A percentile compares a stretch with the other conserved stretches of the same genome.
phyloP scores from a whole-genome alignment of 2,329 filamentous ascomycete species.

The Endocalyx cinctus region DNA sequence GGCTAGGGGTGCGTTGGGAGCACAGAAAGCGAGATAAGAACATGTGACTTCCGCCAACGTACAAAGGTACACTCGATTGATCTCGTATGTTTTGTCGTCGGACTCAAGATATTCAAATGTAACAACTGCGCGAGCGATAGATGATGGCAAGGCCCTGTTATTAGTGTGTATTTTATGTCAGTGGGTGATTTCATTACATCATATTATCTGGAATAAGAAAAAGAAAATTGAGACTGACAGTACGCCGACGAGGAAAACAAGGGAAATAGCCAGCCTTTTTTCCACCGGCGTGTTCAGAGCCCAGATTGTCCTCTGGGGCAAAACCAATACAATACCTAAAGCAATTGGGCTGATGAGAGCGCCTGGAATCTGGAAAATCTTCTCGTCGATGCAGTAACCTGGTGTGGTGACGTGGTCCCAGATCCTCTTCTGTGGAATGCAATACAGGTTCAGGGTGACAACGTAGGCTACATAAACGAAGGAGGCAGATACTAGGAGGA shows the following conservation, averaged over 20 bases:
- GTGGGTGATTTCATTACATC: no score
- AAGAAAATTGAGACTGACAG: slow-evolving; percentile 19
- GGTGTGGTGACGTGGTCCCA: slow-evolving; percentile 19
- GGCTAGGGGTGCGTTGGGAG: no score
- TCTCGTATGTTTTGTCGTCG: no score
- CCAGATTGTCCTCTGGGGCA: slow-evolving; percentile 37
- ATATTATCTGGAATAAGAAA: no score
- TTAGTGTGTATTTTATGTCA: no score
- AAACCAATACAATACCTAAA: slow-evolving; percentile 33
- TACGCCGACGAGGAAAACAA: slow-evolving; percentile 36
- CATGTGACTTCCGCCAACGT: no score
- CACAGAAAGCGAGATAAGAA: no score
- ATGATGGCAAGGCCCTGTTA: no score
- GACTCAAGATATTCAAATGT: no score
- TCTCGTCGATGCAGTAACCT: slow-evolving; percentile 32
- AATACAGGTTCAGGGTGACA: slow-evolving; percentile 22
- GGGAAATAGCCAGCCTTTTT: slow-evolving; percentile 34
- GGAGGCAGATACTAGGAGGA: slow-evolving; percentile 13
- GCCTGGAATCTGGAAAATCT: slow-evolving; percentile 36
- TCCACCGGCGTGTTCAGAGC: slow-evolving; percentile 33
- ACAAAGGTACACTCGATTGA: no score
- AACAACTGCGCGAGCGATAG: no score
- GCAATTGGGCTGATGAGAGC: slow-evolving; percentile 38
- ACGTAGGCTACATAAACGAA: slow-evolving; percentile 16
- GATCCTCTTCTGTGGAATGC: slow-evolving; percentile 18